phyloP scores from a whole-genome alignment of 257 asterid species.

The Solanum piurae region DNA sequence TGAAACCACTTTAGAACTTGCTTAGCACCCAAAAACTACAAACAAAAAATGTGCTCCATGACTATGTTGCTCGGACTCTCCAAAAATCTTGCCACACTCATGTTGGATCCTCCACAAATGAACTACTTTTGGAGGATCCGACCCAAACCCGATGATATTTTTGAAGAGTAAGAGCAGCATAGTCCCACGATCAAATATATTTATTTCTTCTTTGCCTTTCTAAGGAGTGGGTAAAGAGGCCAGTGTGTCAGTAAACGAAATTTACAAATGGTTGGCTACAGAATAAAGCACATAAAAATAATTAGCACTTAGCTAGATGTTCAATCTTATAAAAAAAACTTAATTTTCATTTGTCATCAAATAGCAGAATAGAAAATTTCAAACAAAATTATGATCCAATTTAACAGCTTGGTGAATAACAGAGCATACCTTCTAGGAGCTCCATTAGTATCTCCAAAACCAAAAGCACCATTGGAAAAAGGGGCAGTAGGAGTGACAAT shows the following conservation, averaged over 20 bases:
- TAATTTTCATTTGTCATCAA: neutral
- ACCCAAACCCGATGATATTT: neutral
- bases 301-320: neutral
- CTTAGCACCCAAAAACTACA: neutral
- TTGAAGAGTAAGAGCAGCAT: no score
- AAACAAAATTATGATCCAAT: neutral
- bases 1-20: neutral
- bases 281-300: neutral
- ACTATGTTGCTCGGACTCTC: neutral
- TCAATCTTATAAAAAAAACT: no score
- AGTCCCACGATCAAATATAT: neutral
- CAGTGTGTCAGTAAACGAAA: neutral
- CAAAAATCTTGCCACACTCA: neutral
- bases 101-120: neutral
- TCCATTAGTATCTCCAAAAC: constrained; percentile 22
- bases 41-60: neutral
- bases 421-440: constrained; percentile 31
- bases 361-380: neutral
- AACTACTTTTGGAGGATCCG: neutral
- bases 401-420: neutral
- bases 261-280: neutral
- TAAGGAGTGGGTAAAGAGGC: neutral
- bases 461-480: constrained; percentile 13
- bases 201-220: neutral
- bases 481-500: constrained; percentile 20